These are phyloP conservation scores for Mycena citricolor DNA, from an alignment of 1,284 basidiomycete genomes.

Conservation along the genomic window DNA sequence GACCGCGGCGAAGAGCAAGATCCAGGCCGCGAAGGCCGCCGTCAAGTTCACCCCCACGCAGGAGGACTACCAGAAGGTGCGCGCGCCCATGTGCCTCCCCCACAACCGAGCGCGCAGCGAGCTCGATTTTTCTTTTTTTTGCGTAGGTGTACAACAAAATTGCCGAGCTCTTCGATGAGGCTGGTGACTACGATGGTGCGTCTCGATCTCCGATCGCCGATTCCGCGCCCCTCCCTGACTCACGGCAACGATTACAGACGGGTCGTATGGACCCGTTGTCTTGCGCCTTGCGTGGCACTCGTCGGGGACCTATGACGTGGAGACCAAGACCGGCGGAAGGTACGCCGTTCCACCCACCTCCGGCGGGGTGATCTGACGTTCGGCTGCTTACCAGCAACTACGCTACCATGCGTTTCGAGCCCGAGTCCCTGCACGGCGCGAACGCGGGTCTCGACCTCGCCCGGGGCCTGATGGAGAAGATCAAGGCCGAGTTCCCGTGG, in stretches of 20 bases:
- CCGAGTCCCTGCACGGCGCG: slow-evolving; percentile 82
- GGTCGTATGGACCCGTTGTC: slow-evolving; percentile 88
- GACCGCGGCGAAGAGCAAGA: slow-evolving; percentile 56
- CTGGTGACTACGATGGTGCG: slow-evolving; percentile 81
- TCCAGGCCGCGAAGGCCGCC: slow-evolving; percentile 61
- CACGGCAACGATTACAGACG: slow-evolving; percentile 66
- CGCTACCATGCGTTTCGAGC: slow-evolving; percentile 92
- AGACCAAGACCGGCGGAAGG: slow-evolving; percentile 86
- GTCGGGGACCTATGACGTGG: slow-evolving; percentile 91
- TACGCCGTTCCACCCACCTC: slow-evolving; percentile 30
- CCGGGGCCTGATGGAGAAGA: slow-evolving; percentile 80
- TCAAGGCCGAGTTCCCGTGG: slow-evolving; percentile 88
- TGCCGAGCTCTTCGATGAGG: slow-evolving; percentile 74
- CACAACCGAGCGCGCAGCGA: too few species aligned
- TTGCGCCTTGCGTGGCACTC: slow-evolving; percentile 94
- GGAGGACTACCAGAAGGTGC: slow-evolving; percentile 87
- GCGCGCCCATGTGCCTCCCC: slow-evolving; percentile 5
- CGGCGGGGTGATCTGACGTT: too few species aligned
- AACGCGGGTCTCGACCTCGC: slow-evolving; percentile 87
- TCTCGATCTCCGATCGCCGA: too few species aligned
- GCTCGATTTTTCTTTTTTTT: slow-evolving; percentile 10
- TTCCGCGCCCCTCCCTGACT: too few species aligned
- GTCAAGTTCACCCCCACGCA: slow-evolving; percentile 66
- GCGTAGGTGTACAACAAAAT: slow-evolving; percentile 84
- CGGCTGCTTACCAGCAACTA: slow-evolving; percentile 90